Conservation (phyloP, 2,329 filamentous ascomycete genomes). For the Ambrosiella cleistominuta region DNA sequence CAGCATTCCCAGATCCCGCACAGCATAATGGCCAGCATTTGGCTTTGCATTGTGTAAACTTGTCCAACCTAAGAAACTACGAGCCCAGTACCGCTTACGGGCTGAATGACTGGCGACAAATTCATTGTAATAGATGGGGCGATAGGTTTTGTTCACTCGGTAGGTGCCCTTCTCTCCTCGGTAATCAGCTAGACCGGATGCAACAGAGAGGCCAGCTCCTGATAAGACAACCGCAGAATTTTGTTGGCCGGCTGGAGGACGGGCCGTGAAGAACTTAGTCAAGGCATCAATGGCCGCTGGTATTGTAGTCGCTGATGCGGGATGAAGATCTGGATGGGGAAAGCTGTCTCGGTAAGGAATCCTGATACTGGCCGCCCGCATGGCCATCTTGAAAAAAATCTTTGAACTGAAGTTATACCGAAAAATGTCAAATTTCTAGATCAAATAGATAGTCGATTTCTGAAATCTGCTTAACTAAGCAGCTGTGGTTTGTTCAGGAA, state of each 20-base stretch:
- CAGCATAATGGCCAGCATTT: conserved; percentile 62
- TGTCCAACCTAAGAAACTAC: conserved; percentile 86
- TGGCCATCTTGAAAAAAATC: conserved; percentile 17
- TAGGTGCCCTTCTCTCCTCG: conserved; percentile 82
- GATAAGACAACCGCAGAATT: conserved; percentile 37
- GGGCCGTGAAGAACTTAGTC: conserved; percentile 52
- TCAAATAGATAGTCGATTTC: not conserved
- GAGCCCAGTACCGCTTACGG: conserved; percentile 85
- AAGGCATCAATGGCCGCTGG: conserved; percentile 63
- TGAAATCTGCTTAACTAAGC: no score
- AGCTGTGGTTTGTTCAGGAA: no score
- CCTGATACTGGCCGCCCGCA: conserved; percentile 60
- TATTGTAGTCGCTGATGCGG: conserved; percentile 50
- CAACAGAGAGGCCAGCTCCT: conserved; percentile 83
- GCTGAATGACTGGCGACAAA: conserved; percentile 69
- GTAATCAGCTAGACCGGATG: conserved; percentile 86
- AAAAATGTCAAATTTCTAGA: no score
- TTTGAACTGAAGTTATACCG: not conserved
- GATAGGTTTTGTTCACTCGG: conserved; percentile 73
- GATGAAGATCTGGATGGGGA: conserved; percentile 57
- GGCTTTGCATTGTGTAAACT: conserved; percentile 61
- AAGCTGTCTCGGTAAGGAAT: conserved; percentile 83
- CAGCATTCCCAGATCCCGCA: conserved; percentile 52
- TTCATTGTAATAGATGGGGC: conserved; percentile 85
- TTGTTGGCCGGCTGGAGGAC: conserved; percentile 29